Base-by-base conservation (phyloP, 352 stramenopile genomes). In the Globisporangium solare region DNA sequence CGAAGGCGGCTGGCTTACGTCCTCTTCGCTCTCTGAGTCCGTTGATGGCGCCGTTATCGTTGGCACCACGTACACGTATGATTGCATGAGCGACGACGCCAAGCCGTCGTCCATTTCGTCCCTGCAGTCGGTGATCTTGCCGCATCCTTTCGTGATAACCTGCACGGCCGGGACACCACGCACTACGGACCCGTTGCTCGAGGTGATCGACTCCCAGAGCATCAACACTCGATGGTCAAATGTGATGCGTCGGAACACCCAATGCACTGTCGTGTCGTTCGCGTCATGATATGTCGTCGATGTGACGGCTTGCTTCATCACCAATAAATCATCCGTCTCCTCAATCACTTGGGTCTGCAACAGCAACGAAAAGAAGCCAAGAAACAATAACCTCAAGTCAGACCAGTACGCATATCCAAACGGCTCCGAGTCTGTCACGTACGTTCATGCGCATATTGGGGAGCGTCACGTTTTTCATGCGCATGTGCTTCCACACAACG, bases 131-230 rank as follows among this genome's bases (percentile, higher is more conserved):
- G 27, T 35, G 46, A 60, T 54, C 31, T 46, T 35, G 11, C 45
- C 45, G 12, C 10, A 47, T 5, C 54, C 54, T 10, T 18, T 42
- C 12, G 45, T 41, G 10, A 37, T 3, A 6, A 54, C n/a, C 22
- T 43, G n/a, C 6, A 40, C 22, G 2, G 54, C 35, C 24, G 46
- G 45, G 3, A 15, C 47, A 6, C 46, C 45, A 1, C 35, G 54
- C 14, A 22, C 27, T 1, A 17, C 46, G 2, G 35, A 40, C 14
- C 15, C 37, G 2, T 46, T 48, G 35, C 32, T 48, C 13, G 47
- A 18, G 6, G 51, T 37, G 15, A 57, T n/a, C 10, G 54, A 49
- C 35, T 60, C 54, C 46, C 54, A 60, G 15, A 42, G 2, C n/a
- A 54, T 42, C 5, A 60, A 4, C 14, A 54, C 20, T 4, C 54